Evolutionary conservation across 305 asterid species (phyloP).

Genomic region (Fraxinus albicans): DNA sequence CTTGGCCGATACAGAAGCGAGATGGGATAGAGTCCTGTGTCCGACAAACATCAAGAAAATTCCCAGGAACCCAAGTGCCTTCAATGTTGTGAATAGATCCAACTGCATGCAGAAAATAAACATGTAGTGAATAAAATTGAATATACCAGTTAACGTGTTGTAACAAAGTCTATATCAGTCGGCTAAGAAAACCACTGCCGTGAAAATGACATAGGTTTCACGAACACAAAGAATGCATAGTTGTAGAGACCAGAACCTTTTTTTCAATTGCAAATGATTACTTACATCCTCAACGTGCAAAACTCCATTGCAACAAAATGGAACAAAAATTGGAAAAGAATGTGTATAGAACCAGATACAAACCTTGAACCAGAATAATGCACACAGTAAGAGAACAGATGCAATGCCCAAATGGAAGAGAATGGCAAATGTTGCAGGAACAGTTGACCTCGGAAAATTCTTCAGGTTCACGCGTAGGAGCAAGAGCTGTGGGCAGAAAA

Average conservation of each 20-base stretch:
- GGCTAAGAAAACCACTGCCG: neutral
- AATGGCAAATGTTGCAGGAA: constrained; percentile 68
- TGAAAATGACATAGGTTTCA: neutral
- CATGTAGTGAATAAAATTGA: neutral
- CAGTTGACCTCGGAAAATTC: constrained; percentile 68
- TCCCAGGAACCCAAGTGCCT: constrained; percentile 78
- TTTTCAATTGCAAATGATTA: constrained; percentile 3
- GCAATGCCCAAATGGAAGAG: constrained; percentile 87
- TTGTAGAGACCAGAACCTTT: neutral
- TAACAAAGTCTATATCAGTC: neutral
- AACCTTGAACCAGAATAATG: constrained; percentile 90
- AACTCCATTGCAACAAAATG: neutral
- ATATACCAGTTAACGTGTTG: neutral
- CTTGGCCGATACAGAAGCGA: constrained; percentile 76
- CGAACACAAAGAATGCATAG: neutral
- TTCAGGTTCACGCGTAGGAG: constrained; percentile 74
- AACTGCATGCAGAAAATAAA: constrained; percentile 50
- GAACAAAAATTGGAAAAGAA: neutral
- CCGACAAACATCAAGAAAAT: constrained; percentile 86
- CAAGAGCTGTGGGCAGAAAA: constrained; percentile 53
- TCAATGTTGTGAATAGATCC: constrained; percentile 87
- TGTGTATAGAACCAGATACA: constrained; percentile 20
- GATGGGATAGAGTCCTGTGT: constrained; percentile 82
- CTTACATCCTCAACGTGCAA: neutral
- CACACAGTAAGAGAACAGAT: constrained; percentile 73